Evolutionary conservation across 2,329 filamentous ascomycete species (phyloP), one percentile per base, ranked within the genome.

Genomic region (Aspergillus versicolor): DNA sequence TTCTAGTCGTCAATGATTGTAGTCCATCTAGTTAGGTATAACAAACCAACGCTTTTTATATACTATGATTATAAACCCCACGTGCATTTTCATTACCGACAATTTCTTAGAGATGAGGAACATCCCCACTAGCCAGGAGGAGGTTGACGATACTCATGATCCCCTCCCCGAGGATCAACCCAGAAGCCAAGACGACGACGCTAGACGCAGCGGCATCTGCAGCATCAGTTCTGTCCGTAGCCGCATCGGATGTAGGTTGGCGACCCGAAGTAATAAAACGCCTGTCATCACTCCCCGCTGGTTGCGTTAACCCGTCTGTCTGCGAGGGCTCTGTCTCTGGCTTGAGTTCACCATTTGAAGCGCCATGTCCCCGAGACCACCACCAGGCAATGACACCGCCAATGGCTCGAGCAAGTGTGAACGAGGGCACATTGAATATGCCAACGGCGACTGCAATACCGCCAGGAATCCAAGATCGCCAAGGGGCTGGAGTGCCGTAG

Each of bases 381-480:
- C 89, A 94, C 82, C 89, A 92, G 61, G 85, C 87, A 52, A 88
- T 75, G 43, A 87, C 61, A 0, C 94, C 94, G 3, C 94, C 94
- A 9, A 91, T 85, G 0, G 91, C 90, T 60, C 94, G 81, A 0
- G 94, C 92, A 38, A 99, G 79, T 0, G 94, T 99, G 70, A 99
- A 99, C 0, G 91, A 96, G 0, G 94, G 94, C 0, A 93, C 91
- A 67, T 97, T 99, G 76, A 97, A 99, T 86, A 99, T 99, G 48
- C 94, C 92, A 67, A 97, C 91, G 40, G 94, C 94, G 19, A 99
- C 93, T 3, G 94, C 93, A 67, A 99, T 97, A 0, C 94, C 94
- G 6, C 94, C 93, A 0, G 94, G 94, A 12, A 99, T 81, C 70
- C 85, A 90, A 2, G 85, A 79, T 66, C 89, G 82, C 91, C 91